Base-by-base conservation (phyloP, 1,139 yeast species). In the Yamadazyma sp. region DNA sequence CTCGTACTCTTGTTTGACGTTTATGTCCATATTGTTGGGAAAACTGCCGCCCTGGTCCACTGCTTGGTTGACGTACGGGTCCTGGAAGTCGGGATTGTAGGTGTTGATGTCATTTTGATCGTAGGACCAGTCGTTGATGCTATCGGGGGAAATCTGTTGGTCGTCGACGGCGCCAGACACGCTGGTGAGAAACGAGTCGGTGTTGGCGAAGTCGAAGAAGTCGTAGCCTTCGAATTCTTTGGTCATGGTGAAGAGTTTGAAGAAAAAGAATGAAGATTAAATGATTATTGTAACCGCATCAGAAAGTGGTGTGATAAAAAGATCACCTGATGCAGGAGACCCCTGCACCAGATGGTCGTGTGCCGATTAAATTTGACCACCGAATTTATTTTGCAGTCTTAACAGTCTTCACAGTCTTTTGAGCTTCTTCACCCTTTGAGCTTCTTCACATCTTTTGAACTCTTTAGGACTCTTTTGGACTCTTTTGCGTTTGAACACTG, bases 141-240 rank as follows among this genome's bases (percentile, higher is more conserved):
- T 31, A 33, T 11, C 22, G 6, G 47, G 46, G 24, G 42, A 36
- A 10, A 45, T 16, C 7, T 40, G 30, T 13, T 37, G 17, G 3
- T 30, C 12, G 18, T 36, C 17, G 30, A 56, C 40, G 1, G 61
- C 51, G 3, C 63, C 65, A 18, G 67, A 58, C 16, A 67, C 57
- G 31, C 57, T 54, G 38, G 56, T 62, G 37, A 67, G 53, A 39
- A 67, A 67, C 39, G 51, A 59, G 43, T 67, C 70, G 21, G 72
- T 58, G 30, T 59, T 51, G 24, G 62, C 68, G 48, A 67, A 67
- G 42, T 65, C 65, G 44, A 59, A 57, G 30, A 47, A 50, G 3
- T 45, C 51, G 31, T 46, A 27, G 6, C 37, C 41, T 14, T 37
- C 39, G 28, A 30, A 38, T 11, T 41, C 41, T 6, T 20, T 18